Base-by-base conservation (phyloP, 352 stramenopile species). In the Salisapilia sapeloensis region DNA sequence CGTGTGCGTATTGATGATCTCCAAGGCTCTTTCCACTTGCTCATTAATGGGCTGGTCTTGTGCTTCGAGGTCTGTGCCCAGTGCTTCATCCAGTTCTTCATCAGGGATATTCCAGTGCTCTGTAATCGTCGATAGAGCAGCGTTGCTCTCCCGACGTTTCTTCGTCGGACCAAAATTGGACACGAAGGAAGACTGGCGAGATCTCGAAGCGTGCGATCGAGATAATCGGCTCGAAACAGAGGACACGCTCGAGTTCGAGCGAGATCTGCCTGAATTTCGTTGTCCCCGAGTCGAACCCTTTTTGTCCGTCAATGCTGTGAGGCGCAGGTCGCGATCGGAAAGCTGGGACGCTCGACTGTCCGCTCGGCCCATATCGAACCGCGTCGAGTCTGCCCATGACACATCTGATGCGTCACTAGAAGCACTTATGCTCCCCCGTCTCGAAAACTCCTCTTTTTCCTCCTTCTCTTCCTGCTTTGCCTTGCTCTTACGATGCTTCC, bases 1-100 rank as follows among this genome's bases (percentile, higher is more conserved):
- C 48, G 74, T 86, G 39, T 90, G 74, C 43, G 84, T 67, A 35
- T 90, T 90, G 40, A 90, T 82, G 22, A 90, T 79, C n/a, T 71
- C 49, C 46, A 90, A 46, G 6, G 66, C 70, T 15, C 64, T 58
- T 39, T 90, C 57, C 19, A 90, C 38, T 30, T 90, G 70, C 34
- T 90, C 74, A 13, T 67, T 64, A 50, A 90, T 77, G 19, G 74
- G 74, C 47, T 82, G 67, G 6, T 90, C 70, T 56, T 90, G 62
- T 6, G 67, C 74, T 31, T 86, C 67, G 48, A 85, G 83, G 6
- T 85, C 67, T 0, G 67, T 40, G 30, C 86, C 86, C 20, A 67
- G 64, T 24, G 65, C 77, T 1, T 63, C 40, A n/a, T n/a, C 69
- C 37, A 83, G 80, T 44, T 82, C 56, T 29, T 86, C 71, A 38